Percentiles rank a stretch among this genome's conserved stretches.
Evolutionary conservation across 306 rosid species (phyloP).

Genomic region (Boehmeria nivea): DNA sequence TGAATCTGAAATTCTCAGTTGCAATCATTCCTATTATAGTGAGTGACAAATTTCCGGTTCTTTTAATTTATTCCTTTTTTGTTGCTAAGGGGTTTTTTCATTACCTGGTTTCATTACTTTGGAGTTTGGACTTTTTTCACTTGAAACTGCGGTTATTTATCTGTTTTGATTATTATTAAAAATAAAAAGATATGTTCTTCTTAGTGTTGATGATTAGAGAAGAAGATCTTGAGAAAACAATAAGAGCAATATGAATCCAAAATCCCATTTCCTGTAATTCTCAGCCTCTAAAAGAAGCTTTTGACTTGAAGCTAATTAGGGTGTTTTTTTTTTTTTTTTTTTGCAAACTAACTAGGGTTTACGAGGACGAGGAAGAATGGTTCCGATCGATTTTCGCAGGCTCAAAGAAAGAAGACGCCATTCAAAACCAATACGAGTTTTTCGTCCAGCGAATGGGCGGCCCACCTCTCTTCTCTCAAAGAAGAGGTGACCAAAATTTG

Average conservation of each 20-base stretch:
- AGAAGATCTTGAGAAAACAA: too few relatives aligned
- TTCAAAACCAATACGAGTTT: slow-evolving; percentile 82
- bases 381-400: slow-evolving; percentile 63
- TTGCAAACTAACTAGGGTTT: slow-evolving; percentile 42
- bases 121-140: too few relatives aligned
- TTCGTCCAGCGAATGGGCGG: slow-evolving; percentile 88
- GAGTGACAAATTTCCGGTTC: too few relatives aligned
- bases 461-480: slow-evolving; percentile 70
- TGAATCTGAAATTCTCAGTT: too few relatives aligned
- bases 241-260: neutral
- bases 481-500: slow-evolving; percentile 44
- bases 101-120: too few relatives aligned
- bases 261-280: neutral
- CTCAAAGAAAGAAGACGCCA: slow-evolving; percentile 63
- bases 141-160: too few relatives aligned
- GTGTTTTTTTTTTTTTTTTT: neutral
- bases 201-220: too few relatives aligned
- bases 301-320: neutral
- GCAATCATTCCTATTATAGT: too few relatives aligned
- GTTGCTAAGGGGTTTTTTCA: too few relatives aligned
- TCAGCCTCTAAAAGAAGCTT: neutral
- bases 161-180: neutral
- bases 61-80: too few relatives aligned
- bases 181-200: too few relatives aligned
- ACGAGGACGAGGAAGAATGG: slow-evolving; percentile 79